Evolutionary conservation across 2,329 filamentous ascomycete genomes (phyloP), one percentile per base, ranked within the genome.

Genomic region (Botrytis cinerea): DNA sequence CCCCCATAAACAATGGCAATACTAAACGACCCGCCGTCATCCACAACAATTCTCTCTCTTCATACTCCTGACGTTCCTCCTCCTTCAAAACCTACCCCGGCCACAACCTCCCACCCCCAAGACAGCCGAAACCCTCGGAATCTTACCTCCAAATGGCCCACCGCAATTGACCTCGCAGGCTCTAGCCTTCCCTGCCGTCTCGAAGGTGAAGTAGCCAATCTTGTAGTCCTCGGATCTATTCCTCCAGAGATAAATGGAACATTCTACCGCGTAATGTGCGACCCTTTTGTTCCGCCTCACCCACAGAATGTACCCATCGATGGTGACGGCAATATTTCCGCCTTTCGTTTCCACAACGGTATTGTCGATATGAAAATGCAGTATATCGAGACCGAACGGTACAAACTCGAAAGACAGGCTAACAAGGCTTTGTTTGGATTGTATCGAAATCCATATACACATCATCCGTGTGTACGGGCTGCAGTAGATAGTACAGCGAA

Each of bases 271-370:
- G 77, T 84, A 28, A 82, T 83, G 68, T 82, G 82, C 25, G 83
- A 84, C 72, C 83, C 85, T 76, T 83, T 84, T 35, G 88, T 86
- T 78, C 86, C 85, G 35, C 87, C 84, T 4, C 77, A 85, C 4
- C 87, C 84, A 76, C 86, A 87, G 76, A 84, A 86, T 75, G 87
- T 89, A 73, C 73, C 71, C 51, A 14, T 81, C 51, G 78, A 80
- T 63, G 80, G 80, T 2, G 78, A 81, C 38, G 80, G 80, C 8
- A 73, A 75, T 63, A 74, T 81, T 16, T 77, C 75, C 28, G 81
- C 81, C 0, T 81, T 82, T 67, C 76, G 78, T 0, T 77, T 82
- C 54, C 71, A 80, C 35, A 72, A 80, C n/a, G 81, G 81, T 0
- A 76, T 74, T 73, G 80, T 75, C 66, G 80, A 79, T 67, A 79